Percentiles rank a stretch among this genome's conserved stretches.
These are phyloP conservation scores for Glonium stellatum DNA, from an alignment of 495 filamentous ascomycete genomes.

Conservation along the genomic window DNA sequence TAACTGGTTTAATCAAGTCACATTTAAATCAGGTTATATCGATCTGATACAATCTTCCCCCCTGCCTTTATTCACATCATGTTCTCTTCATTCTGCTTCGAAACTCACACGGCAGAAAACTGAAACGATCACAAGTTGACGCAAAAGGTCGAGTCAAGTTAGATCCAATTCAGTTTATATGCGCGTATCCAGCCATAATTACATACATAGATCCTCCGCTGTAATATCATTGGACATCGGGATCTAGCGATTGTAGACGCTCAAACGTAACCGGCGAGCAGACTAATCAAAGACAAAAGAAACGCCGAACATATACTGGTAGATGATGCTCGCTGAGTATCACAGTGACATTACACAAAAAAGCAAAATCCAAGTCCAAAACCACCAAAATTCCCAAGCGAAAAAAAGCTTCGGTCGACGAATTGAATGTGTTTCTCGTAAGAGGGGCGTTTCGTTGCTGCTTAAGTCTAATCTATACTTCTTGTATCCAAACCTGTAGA, in stretches of 20 bases:
- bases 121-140: no score
- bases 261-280: neutral
- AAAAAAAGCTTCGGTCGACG: neutral
- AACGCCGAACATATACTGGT: slow-evolving; percentile 4
- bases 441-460: neutral
- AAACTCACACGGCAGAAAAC: no score
- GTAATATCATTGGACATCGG: neutral
- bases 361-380: neutral
- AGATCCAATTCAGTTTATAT: no score
- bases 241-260: no score
- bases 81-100: no score
- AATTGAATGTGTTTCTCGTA: slow-evolving; percentile 2
- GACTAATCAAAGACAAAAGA: neutral
- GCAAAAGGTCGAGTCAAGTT: no score
- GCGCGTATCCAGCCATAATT: neutral
- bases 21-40: no score
- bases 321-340: slow-evolving; percentile 5
- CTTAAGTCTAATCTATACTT: slow-evolving; percentile 26
- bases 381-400: neutral
- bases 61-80: no score
- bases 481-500: slow-evolving; percentile 29
- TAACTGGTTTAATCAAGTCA: no score
- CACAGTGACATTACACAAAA: neutral
- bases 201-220: neutral
- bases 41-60: no score